Conservation (phyloP, 2,329 filamentous ascomycete species). For the Pseudovirgaria hyperparasitica region DNA sequence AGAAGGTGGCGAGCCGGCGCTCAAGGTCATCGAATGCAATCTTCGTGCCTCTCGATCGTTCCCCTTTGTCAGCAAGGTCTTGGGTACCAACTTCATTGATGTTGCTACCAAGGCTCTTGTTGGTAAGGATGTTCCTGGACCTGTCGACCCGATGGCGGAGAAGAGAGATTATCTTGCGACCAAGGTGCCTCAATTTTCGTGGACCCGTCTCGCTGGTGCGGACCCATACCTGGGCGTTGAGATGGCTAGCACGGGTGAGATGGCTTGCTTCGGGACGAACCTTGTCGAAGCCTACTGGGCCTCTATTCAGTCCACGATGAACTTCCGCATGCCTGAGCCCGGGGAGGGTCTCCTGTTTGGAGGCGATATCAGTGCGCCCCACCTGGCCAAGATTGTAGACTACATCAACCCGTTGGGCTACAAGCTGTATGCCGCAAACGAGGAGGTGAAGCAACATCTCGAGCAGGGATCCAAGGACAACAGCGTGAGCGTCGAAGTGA, state of each 20-base stretch:
- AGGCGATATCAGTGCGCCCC: slow-evolving; percentile 60
- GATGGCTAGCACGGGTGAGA: slow-evolving; percentile 94
- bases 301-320: slow-evolving; percentile 93
- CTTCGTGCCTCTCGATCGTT: slow-evolving; percentile 94
- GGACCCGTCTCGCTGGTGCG: slow-evolving; percentile 93
- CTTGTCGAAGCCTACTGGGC: slow-evolving; percentile 97
- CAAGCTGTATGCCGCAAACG: slow-evolving; percentile 80
- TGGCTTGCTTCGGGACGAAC: slow-evolving; percentile 96
- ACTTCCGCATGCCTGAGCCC: slow-evolving; percentile 91
- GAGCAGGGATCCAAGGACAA: slow-evolving; percentile 54
- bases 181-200: slow-evolving; percentile 98
- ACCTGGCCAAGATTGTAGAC: slow-evolving; percentile 69
- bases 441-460: slow-evolving; percentile 70
- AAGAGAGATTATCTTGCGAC: slow-evolving; percentile 90
- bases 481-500: slow-evolving; percentile 66
- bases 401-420: slow-evolving; percentile 82
- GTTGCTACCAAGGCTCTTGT: slow-evolving; percentile 86
- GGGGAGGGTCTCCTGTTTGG: slow-evolving; percentile 93
- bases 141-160: slow-evolving; percentile 75
- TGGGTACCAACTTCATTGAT: slow-evolving; percentile 94
- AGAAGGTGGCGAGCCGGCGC: slow-evolving; percentile 58
- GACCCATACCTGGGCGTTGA: slow-evolving; percentile 97
- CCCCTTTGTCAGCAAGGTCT: slow-evolving; percentile 95
- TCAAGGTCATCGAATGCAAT: slow-evolving; percentile 98
- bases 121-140: slow-evolving; percentile 70